Evolutionary conservation across 208 protist species (phyloP), one percentile per base, ranked within the genome.

Genomic region (Trypanosoma cruzi): DNA sequence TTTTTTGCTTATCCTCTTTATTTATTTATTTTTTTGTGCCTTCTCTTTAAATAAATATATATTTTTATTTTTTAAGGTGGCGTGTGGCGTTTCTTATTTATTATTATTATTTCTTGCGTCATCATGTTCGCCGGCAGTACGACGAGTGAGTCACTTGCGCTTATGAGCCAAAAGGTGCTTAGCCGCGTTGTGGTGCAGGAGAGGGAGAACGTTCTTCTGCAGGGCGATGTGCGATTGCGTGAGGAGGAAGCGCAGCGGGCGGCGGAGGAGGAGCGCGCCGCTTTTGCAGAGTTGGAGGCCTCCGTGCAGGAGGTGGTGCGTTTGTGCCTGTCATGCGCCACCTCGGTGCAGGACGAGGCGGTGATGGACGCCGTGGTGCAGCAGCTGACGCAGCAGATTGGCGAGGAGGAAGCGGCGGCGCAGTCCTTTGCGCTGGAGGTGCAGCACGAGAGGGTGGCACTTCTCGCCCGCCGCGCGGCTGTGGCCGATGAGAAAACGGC

Each of bases 171-270:
- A 40, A 32, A 62, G 40, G 24, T 70, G 5, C 64, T 70, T 37
- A 40, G 56, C 10, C 56, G 67, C 24, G 34, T 72, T 29, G 48
- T 72, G 11, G 22, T 20, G 28, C 67, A 72, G 48, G 67, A 72
- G 57, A 22, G 67, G 48, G 55, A 63, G 32, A 72, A 72, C 29
- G 56, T 34, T 18, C 1, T 46, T 49, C 40, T 71, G 18, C 53
- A 48, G 32, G 44, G 5, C 7, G 55, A 71, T 11, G 14, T 56
- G 18, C 18, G 32, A 4, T 28, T 6, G 10, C 20, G 36, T 2
- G 46, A 71, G 66, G 44, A 52, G 31, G 42, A 22, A 29, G 54
- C 56, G 24, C 14, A 11, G 56, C 40, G 24, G 24, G 56, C 40
- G 18, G 44, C 2, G 8, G 40, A 10, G n/a, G 56, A 48, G 2